A percentile compares a stretch with the other conserved stretches of the same genome.
Evolutionary conservation across 768 basidiomycete genomes (phyloP).

Genomic region (Amanita pseudoporphyria): DNA sequence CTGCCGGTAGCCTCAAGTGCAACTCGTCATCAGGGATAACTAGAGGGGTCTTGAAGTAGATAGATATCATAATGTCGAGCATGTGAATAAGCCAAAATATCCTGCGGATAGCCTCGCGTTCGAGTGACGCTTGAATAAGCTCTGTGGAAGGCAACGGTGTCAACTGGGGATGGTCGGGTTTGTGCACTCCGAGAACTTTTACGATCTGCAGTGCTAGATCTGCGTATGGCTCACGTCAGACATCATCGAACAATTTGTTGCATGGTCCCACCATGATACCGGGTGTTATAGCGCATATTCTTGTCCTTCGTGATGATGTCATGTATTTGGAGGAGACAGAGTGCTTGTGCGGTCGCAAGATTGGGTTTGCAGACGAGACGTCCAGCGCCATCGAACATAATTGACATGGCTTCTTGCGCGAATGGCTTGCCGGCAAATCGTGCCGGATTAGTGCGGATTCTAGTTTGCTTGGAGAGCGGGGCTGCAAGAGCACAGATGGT

Average conservation of each 20-base stretch:
- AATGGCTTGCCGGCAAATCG: constrained; percentile 47
- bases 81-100: constrained; percentile 74
- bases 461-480: constrained; percentile 60
- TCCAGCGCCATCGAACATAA: constrained; percentile 67
- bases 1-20: constrained; percentile 62
- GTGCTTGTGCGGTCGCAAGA: constrained; percentile 66
- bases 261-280: constrained; percentile 39
- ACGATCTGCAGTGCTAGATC: constrained; percentile 62
- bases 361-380: constrained; percentile 52
- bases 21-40: constrained; percentile 36
- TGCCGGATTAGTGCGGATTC: constrained; percentile 43
- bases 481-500: constrained; percentile 75
- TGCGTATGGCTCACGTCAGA: constrained; percentile 18
- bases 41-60: constrained; percentile 36
- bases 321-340: constrained; percentile 64
- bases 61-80: constrained; percentile 40
- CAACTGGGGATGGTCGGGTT: constrained; percentile 49
- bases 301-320: constrained; percentile 41
- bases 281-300: constrained; percentile 26
- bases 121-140: constrained; percentile 51
- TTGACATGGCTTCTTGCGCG: constrained; percentile 50
- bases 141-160: constrained; percentile 50
- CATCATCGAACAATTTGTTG: constrained; percentile 10
- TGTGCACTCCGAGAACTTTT: constrained; percentile 55
- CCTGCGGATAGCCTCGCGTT: constrained; percentile 72